Percentiles rank a stretch among this genome's conserved stretches.
These are phyloP conservation scores for Saturnispora dispora DNA, from an alignment of 805 yeast genomes.

Conservation along the genomic window DNA sequence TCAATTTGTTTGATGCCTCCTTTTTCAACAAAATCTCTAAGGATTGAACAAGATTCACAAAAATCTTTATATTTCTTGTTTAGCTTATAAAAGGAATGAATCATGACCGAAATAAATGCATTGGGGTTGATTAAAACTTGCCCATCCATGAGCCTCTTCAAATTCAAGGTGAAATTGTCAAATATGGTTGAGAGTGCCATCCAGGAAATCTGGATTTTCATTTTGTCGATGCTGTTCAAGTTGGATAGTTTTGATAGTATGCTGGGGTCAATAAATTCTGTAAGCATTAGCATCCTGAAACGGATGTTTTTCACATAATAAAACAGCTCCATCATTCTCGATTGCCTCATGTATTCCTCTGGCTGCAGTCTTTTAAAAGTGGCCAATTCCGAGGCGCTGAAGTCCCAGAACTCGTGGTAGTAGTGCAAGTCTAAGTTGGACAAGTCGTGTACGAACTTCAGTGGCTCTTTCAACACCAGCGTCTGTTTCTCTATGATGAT, in stretches of 20 bases:
- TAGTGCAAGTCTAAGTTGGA: constrained; percentile 4
- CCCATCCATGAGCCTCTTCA: constrained; percentile 6
- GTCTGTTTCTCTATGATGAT: background rate
- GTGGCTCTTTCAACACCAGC: background rate
- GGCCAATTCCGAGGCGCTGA: background rate
- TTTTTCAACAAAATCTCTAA: constrained; percentile 6
- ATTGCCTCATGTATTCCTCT: constrained; percentile 8
- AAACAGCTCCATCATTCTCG: constrained; percentile 8
- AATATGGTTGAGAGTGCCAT: constrained; percentile 7
- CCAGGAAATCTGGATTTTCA: constrained; percentile 8
- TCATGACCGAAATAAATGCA: constrained; percentile 2
- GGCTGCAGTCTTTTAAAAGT: constrained; percentile 1
- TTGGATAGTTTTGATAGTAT: constrained; percentile 2
- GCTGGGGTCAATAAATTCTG: constrained; percentile 7
- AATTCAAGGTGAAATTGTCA: constrained; percentile 4
- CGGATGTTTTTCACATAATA: constrained; percentile 8
- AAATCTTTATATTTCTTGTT: constrained; percentile 9
- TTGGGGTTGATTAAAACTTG: constrained; percentile 4
- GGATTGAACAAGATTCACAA: constrained; percentile 2
- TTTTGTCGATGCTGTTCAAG: constrained; percentile 2
- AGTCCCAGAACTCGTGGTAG: constrained; percentile 8
- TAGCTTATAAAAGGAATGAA: constrained; percentile 4
- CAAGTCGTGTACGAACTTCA: constrained; percentile 2
- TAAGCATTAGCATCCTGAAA: constrained; percentile 6
- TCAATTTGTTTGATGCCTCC: background rate